A percentile compares a stretch with the other conserved stretches of the same genome.
These are phyloP conservation scores for Penicillium canariense DNA, from an alignment of 495 filamentous ascomycete genomes.

Conservation along the genomic window DNA sequence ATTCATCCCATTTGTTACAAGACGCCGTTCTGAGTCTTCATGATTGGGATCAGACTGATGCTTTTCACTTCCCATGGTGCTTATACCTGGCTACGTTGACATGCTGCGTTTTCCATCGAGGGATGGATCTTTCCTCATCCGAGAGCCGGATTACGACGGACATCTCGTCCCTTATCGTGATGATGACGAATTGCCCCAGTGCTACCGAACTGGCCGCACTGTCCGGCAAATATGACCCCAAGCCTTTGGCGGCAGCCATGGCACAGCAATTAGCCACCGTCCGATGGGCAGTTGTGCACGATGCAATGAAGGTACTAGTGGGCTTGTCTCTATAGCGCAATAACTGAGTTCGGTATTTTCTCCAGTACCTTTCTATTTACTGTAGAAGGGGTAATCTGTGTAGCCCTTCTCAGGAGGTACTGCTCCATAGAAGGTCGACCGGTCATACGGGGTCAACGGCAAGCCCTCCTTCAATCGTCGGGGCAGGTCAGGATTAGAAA, in stretches of 20 bases:
- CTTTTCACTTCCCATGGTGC: slow-evolving; percentile 57
- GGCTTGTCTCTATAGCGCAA: slow-evolving; percentile 19
- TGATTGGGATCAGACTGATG: slow-evolving; percentile 49
- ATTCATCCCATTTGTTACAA: slow-evolving; percentile 47
- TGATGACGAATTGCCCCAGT: slow-evolving; percentile 34
- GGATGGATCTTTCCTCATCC: slow-evolving; percentile 5
- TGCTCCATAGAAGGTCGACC: slow-evolving; percentile 56
- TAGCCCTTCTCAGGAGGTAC: slow-evolving; percentile 55
- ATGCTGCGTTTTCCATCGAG: slow-evolving; percentile 51
- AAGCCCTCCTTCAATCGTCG: slow-evolving; percentile 56
- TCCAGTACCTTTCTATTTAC: slow-evolving; percentile 1
- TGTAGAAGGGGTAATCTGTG: slow-evolving; percentile 60
- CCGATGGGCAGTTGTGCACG: slow-evolving; percentile 56
- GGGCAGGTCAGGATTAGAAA: slow-evolving; percentile 66
- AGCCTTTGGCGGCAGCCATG: slow-evolving; percentile 44
- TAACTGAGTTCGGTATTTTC: neutral
- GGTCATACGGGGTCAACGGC: slow-evolving; percentile 53
- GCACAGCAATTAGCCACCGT: slow-evolving; percentile 51
- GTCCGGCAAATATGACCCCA: slow-evolving; percentile 32
- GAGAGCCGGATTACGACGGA: slow-evolving; percentile 21
- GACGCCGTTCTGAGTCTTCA: slow-evolving; percentile 46
- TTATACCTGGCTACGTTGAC: slow-evolving; percentile 54
- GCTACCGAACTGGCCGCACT: slow-evolving; percentile 25
- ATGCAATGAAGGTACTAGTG: slow-evolving; percentile 52
- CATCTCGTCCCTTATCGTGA: slow-evolving; percentile 35